These are phyloP conservation scores for Raphanus sativus DNA, from an alignment of 345 rosid genomes.

Conservation along the genomic window DNA sequence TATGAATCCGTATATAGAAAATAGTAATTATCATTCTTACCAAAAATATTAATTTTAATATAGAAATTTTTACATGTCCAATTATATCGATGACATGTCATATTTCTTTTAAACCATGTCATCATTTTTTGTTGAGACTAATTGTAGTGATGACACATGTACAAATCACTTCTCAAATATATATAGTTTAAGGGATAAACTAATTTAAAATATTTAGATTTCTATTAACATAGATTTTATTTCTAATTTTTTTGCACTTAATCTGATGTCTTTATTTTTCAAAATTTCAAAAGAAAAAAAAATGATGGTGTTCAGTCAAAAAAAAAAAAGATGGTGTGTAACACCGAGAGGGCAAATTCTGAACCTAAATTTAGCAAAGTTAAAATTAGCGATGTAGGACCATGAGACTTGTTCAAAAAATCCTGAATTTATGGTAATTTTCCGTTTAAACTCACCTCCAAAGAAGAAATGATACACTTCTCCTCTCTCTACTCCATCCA, in stretches of 20 bases:
- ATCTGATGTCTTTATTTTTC: neutral
- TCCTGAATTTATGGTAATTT: constrained; percentile 11
- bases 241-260: neutral
- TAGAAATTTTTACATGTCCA: too few species aligned
- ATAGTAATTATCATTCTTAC: too few species aligned
- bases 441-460: neutral
- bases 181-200: too few species aligned
- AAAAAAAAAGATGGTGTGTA: neutral
- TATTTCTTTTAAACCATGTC: too few species aligned
- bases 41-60: too few species aligned
- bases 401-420: constrained; percentile 22
- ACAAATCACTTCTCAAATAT: too few species aligned
- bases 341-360: neutral
- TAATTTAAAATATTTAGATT: neutral
- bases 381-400: neutral
- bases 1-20: too few species aligned
- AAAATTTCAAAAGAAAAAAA: neutral
- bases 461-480: constrained; percentile 4
- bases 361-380: neutral
- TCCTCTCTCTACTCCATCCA: neutral
- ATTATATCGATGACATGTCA: too few species aligned
- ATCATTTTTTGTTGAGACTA: too few species aligned
- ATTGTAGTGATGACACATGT: too few species aligned
- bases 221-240: neutral
- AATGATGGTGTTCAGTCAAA: too few species aligned